A percentile compares a stretch with the other conserved stretches of the same genome.
These are phyloP conservation scores for Platismatia glauca DNA, from an alignment of 495 filamentous ascomycete species.

Conservation along the genomic window DNA sequence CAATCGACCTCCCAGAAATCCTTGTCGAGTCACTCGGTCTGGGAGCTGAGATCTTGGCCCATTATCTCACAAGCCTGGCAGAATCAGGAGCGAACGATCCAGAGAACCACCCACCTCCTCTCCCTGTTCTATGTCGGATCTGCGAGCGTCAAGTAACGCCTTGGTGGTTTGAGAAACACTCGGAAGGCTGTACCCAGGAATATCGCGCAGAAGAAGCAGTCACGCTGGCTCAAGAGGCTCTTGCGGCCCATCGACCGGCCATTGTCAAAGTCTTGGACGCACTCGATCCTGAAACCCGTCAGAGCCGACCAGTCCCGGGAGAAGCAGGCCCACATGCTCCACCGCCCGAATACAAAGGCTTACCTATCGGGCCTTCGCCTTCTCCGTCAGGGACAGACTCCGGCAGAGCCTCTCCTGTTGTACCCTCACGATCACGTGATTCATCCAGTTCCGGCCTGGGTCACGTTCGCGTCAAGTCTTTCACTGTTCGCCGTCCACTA, in stretches of 20 bases:
- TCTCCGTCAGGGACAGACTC: constrained; percentile 55
- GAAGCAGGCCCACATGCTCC: constrained; percentile 45
- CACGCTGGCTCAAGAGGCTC: constrained; percentile 82
- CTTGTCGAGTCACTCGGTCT: constrained; percentile 90
- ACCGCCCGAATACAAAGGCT: constrained; percentile 80
- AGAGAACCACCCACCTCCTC: constrained; percentile 71
- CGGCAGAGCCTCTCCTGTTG: constrained; percentile 57
- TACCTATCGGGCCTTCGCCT: constrained; percentile 68
- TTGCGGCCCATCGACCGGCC: constrained; percentile 89
- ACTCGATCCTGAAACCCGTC: constrained; percentile 60
- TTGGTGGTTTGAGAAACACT: constrained; percentile 99
- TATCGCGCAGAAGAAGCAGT: constrained; percentile 97
- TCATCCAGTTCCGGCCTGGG: constrained; percentile 62
- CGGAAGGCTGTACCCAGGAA: constrained; percentile 89
- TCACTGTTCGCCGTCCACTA: constrained; percentile 80
- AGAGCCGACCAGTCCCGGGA: constrained; percentile 54
- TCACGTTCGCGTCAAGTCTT: constrained; percentile 67
- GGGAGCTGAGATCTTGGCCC: constrained; percentile 87
- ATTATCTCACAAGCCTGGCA: constrained; percentile 81
- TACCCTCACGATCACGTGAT: constrained; percentile 67
- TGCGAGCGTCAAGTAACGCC: constrained; percentile 97
- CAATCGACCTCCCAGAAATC: constrained; percentile 84
- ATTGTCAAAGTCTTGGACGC: constrained; percentile 94
- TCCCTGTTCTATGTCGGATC: constrained; percentile 87
- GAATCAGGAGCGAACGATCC: constrained; percentile 79